phyloP scores from a whole-genome alignment of 2,329 filamentous ascomycete genomes.

The Tolypocladium guangdongense region DNA sequence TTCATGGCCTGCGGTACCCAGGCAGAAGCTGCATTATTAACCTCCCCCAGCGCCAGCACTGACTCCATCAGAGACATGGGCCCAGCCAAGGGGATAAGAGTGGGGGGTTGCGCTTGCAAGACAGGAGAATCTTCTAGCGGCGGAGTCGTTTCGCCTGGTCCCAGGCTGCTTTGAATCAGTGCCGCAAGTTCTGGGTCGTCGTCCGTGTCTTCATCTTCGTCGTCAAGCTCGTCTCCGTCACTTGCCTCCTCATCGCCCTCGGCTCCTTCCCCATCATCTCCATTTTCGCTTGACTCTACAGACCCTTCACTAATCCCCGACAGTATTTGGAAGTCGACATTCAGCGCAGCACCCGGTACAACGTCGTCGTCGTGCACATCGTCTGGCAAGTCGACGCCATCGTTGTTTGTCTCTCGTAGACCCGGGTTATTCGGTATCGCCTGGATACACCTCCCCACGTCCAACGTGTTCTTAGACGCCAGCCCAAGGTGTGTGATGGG shows the following conservation, averaged over 20 bases:
- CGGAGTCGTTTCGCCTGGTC: not conserved
- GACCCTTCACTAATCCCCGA: not conserved
- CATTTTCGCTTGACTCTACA: conserved; percentile 1
- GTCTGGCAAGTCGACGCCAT: too few species aligned
- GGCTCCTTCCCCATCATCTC: conserved; percentile 8
- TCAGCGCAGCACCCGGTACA: not conserved
- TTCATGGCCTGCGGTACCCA: not conserved
- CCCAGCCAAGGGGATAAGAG: not conserved
- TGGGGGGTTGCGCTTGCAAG: not conserved
- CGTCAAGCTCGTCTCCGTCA: conserved; percentile 6
- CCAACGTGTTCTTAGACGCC: conserved; percentile 13
- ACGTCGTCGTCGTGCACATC: not conserved
- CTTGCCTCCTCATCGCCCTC: conserved; percentile 7
- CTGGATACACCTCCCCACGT: conserved; percentile 13
- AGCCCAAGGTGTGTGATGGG: conserved; percentile 8
- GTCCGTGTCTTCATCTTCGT: not conserved
- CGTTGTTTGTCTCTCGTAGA: not conserved
- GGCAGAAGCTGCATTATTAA: not conserved
- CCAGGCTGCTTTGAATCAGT: not conserved
- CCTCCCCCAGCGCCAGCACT: not conserved
- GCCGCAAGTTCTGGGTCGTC: not conserved
- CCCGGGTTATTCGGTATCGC: conserved; percentile 21
- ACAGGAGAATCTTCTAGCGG: not conserved
- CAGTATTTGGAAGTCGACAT: not conserved
- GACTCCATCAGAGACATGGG: not conserved